Evolutionary conservation across 805 yeast genomes (phyloP).

Genomic region (Saccharomycopsis selenospora): DNA sequence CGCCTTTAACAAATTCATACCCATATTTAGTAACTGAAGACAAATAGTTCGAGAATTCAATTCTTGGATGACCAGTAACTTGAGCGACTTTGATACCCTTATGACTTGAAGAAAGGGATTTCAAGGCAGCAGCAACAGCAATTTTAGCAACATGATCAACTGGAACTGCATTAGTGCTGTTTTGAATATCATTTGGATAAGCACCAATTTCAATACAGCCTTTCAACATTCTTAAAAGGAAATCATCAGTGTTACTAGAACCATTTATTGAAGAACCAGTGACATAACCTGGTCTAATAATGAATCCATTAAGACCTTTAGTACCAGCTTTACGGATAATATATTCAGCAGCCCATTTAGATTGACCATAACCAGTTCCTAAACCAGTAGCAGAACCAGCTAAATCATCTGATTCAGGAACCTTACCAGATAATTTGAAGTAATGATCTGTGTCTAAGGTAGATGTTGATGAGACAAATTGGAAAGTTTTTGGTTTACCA

Average conservation of each 20-base stretch:
- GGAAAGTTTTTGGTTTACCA: slow-evolving; percentile 79
- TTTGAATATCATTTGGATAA: slow-evolving; percentile 69
- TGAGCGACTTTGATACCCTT: slow-evolving; percentile 69
- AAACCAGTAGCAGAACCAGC: slow-evolving; percentile 76
- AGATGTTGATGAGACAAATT: slow-evolving; percentile 95
- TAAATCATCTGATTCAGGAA: slow-evolving; percentile 77
- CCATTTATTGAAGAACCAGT: slow-evolving; percentile 83
- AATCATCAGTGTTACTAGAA: slow-evolving; percentile 92
- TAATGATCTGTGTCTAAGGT: slow-evolving; percentile 79
- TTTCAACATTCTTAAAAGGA: slow-evolving; percentile 87
- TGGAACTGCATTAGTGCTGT: slow-evolving; percentile 92
- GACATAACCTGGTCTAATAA: slow-evolving; percentile 93
- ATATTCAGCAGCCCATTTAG: slow-evolving; percentile 96
- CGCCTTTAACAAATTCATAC: slow-evolving; percentile 46
- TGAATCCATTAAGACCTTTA: slow-evolving; percentile 79
- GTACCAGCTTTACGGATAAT: slow-evolving; percentile 82
- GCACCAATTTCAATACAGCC: slow-evolving; percentile 86
- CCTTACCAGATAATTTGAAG: slow-evolving; percentile 66
- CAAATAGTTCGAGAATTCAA: slow-evolving; percentile 68
- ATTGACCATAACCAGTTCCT: slow-evolving; percentile 93
- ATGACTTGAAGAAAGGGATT: slow-evolving; percentile 36
- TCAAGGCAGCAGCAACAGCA: slow-evolving; percentile 73
- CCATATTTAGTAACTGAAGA: slow-evolving; percentile 64
- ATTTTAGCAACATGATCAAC: slow-evolving; percentile 97
- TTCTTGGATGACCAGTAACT: slow-evolving; percentile 96